Evolutionary conservation across 257 asterid species (phyloP), one percentile per base, ranked within the genome.

Genomic region (Eucommia ulmoides): DNA sequence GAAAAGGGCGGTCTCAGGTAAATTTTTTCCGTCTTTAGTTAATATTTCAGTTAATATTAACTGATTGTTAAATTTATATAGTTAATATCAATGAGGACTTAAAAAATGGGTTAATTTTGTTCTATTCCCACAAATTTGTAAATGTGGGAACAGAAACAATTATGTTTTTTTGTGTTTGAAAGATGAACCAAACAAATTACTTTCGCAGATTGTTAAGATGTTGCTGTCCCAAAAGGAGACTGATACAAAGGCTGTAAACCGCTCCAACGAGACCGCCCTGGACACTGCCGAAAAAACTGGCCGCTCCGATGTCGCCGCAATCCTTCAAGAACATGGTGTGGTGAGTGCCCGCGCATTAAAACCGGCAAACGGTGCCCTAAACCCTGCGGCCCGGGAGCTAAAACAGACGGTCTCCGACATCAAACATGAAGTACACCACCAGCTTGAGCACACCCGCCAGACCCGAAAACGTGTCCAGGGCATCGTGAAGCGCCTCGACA

Each of bases 1-100:
- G 75, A n/a, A 78, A 78, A 61, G 82, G 79, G 65, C 56, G 78
- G 59, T 41, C 20, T 59, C 79, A 71, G 85, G 85, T 77, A 52
- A 41, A 33, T 14, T 23, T 10, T 16, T 5, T 18, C 19, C 48
- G 3, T 38, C 45, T 14, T 5, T 5, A 10, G 15, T n/a, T 42
- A 35, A 10, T 35, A 3, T 2, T 35, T 9, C n/a, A n/a, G n/a
- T n/a, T n/a, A n/a, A n/a, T n/a, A n/a, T n/a, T n/a, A n/a, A n/a
- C n/a, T n/a, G n/a, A n/a, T n/a, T n/a, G n/a, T n/a, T n/a, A n/a
- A n/a, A n/a, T n/a, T n/a, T n/a, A n/a, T n/a, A n/a, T n/a, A n/a
- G n/a, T n/a, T n/a, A n/a, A n/a, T n/a, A n/a, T n/a, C n/a, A n/a
- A n/a, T n/a, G n/a, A n/a, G n/a, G 14, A 9, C 11, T 35, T 15